A percentile compares a stretch with the other conserved stretches of the same genome.
phyloP scores from a whole-genome alignment of 106 monocot genomes.

The Amphibolis antarctica region DNA sequence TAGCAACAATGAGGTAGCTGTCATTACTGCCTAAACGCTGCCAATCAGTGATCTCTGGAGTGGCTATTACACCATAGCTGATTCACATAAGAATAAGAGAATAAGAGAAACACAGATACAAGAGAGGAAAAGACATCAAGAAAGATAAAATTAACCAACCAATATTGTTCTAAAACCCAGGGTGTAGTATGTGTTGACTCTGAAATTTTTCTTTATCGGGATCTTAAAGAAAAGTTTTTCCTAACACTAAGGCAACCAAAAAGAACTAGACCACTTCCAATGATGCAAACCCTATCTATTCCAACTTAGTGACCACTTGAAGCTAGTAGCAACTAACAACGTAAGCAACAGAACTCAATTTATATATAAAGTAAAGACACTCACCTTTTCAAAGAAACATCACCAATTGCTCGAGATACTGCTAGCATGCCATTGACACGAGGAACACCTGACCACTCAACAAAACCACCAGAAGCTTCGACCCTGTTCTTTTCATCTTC shows the following conservation, averaged over 20 bases:
- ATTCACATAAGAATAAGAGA: not conserved
- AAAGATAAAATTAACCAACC: not conserved
- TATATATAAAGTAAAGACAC: not conserved
- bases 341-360: no score
- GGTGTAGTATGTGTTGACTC: no score
- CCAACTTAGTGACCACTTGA: no score
- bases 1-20: slow-evolving; percentile 54
- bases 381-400: slow-evolving; percentile 68
- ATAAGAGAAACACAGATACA: not conserved
- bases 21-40: slow-evolving; percentile 47
- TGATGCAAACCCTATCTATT: no score
- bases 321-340: no score
- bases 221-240: no score
- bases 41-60: slow-evolving; percentile 80
- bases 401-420: slow-evolving; percentile 87
- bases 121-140: not conserved
- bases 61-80: slow-evolving; percentile 86
- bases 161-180: not conserved
- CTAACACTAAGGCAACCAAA: no score
- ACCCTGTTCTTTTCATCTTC: slow-evolving; percentile 71
- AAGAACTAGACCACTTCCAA: no score
- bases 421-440: slow-evolving; percentile 81
- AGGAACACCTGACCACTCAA: slow-evolving; percentile 69
- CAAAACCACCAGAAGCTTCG: slow-evolving; percentile 78
- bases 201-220: no score